A percentile compares a stretch with the other conserved stretches of the same genome.
phyloP scores from a whole-genome alignment of 2,329 filamentous ascomycete species.

The Dryadomyces sulphureus region DNA sequence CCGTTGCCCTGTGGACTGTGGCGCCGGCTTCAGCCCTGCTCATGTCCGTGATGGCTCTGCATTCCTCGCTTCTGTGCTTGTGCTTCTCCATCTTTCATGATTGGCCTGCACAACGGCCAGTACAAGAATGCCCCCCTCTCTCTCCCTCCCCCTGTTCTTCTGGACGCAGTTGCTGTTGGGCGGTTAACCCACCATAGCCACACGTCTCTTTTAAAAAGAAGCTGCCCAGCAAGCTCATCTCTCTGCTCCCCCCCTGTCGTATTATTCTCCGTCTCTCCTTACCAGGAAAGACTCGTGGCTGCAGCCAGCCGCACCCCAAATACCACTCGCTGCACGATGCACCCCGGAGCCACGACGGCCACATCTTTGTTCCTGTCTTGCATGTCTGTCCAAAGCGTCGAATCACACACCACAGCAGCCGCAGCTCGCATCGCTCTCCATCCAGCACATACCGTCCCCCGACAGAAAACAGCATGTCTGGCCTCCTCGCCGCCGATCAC shows the following conservation, averaged over 20 bases:
- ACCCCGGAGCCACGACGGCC: not conserved
- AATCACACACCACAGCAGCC: no score
- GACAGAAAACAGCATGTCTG: no score
- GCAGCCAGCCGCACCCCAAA: no score
- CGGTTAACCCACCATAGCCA: not conserved
- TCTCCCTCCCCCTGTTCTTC: not conserved
- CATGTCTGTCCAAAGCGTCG: no score
- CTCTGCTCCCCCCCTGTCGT: not conserved
- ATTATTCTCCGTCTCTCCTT: no score
- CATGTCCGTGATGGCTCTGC: not conserved
- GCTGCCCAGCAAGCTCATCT: not conserved
- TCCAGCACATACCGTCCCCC: no score
- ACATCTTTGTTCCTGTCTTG: not conserved
- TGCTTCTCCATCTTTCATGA: not conserved
- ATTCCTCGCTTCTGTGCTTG: not conserved
- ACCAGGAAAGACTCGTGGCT: no score
- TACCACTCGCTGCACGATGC: not conserved
- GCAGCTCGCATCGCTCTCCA: no score
- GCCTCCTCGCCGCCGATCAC: not conserved
- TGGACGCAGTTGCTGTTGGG: not conserved
- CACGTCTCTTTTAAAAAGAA: not conserved
- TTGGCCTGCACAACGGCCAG: not conserved
- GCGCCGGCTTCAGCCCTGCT: not conserved
- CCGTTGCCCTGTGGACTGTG: no score
- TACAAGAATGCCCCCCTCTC: not conserved